Evolutionary conservation across 2,329 filamentous ascomycete species (phyloP), one percentile per base, ranked within the genome.

Genomic region (Mycosphaerella sp.): DNA sequence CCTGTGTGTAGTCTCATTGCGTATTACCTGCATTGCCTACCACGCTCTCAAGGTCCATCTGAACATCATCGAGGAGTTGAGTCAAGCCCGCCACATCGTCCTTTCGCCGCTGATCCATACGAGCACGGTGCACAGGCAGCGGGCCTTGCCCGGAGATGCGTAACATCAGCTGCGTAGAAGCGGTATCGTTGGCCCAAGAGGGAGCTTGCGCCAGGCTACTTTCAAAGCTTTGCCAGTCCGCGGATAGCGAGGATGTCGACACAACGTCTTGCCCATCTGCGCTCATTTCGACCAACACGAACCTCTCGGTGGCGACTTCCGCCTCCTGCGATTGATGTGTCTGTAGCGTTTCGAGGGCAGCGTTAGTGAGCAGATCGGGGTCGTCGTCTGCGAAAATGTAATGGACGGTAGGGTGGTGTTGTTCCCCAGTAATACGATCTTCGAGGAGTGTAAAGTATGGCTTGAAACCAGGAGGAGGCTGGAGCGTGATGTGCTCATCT

Each of bases 351-450:
- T 75, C 74, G 53, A 84, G 68, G 4, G 78, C 77, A 1, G 86
- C 83, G 34, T 81, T 77, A 1, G 86, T 86, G 34, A 95, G 75
- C 40, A 86, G 74, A 41, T 90, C 86, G 1, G 83, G 80, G 65
- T 96, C 89, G 70, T 97, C 93, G 69, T 97, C 90, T 61, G 81
- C 81, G 73, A 98, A 97, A 64, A 97, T 79, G 72, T 97, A 97
- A 72, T 91, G 89, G 1, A 95, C 82, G 47, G 81, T 82, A 1
- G 91, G 93, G 67, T 97, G 90, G 62, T 88, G 78, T 55, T 88
- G 86, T 41, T 87, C 80, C 61, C 81, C 79, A 7, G 80, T 84
- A n/a, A 81, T 79, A 9, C 78, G 72, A 68, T 95, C 89, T 64
- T 87, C 82, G 58, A 97, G 77, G 37, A 96, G 75, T 1, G 88